Base-by-base conservation (phyloP, 441 rosid genomes). In the Eugenia klotzschiana region DNA sequence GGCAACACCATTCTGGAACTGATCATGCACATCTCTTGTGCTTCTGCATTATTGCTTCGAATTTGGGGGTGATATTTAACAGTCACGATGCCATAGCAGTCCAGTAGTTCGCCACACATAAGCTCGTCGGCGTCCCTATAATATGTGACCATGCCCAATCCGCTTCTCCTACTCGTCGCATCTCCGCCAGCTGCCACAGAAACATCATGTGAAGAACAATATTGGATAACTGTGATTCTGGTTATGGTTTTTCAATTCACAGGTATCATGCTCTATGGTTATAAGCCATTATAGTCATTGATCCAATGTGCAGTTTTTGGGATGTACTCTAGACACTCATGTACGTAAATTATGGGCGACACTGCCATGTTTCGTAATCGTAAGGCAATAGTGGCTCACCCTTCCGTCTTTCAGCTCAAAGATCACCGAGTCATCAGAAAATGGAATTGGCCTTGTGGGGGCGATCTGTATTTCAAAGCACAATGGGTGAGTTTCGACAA, bases 341-440 rank as follows among this genome's bases (percentile, higher is more conserved):
- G 79, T 79, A 77, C 40, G 81, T 60, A 82, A 23, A 50, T 6
- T 54, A 58, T 51, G 85, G 46, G 77, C 7, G 14, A 64, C 77
- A 64, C 41, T 20, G 8, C 33, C 25, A 5, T 2, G n/a, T 20
- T 64, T 64, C 16, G 46, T 64, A 33, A 20, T 64, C 12, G 0
- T 33, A 33, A 33, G 46, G 46, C 77, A 60, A 60, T 60, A 60
- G 41, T 18, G 25, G 58, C 97, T 92, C 91, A 93, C 96, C 85
- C 97, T 90, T 89, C 93, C 91, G 82, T 93, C 97, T 89, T 90
- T 87, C 54, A 93, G 93, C 93, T 91, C 95, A 23, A 92, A 93
- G 72, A 94, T 83, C 16, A 87, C 89, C 16, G 91, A 88, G 87
- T 91, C 91, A 41, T 92, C 92, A 7, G 94, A 89, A 80, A 92